Base-by-base conservation (phyloP, 2,329 filamentous ascomycete species). In the Rachicladosporium sp. region DNA sequence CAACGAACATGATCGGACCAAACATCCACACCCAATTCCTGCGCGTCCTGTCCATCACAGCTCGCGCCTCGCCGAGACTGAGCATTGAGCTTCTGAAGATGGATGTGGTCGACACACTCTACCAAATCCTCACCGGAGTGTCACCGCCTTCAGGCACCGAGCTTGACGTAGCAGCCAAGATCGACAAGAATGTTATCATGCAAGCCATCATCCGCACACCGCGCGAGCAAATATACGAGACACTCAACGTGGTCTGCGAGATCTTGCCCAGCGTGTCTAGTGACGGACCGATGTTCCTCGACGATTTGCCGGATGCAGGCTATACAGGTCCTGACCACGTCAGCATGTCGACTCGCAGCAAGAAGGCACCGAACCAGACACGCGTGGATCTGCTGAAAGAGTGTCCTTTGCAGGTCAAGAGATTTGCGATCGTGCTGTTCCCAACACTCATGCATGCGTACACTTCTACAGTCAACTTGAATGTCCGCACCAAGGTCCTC, bases 121-220 rank as follows among this genome's bases (percentile, higher is more conserved):
- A 96, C 57, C 91, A 98, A 61, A 96, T 98, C 31, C 66, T 98
- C 36, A 96, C 91, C 0, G 91, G 91, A 12, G 86, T 98, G 2
- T 96, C 91, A 0, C 88, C 91, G 2, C 91, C 91, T 1, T 75
- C 70, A 46, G 83, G 81, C 29, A 79, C 73, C 1, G 79, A 87
- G 29, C 30, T 36, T 23, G 80, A 89, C 57, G 75, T 86, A 42
- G 82, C 79, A 23, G 81, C 76, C 30, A 94, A 93, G 63, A 81
- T 96, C 47, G 89, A 96, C 61, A 94, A 87, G 55, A 89, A 96
- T 40, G 76, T 98, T 34, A 91, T 98, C 53, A 98, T 98, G 93
- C 91, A 98, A 64, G 87, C 93, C 30, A 71, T 98, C 46, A 94
- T 98, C 38, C 91, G 96, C 56, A 80, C 89, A 31, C 91, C 91